Percentiles rank a stretch among this genome's conserved stretches.
These are phyloP conservation scores for Tetrapisispora namnaoensis DNA, from an alignment of 805 yeast species.

Conservation along the genomic window DNA sequence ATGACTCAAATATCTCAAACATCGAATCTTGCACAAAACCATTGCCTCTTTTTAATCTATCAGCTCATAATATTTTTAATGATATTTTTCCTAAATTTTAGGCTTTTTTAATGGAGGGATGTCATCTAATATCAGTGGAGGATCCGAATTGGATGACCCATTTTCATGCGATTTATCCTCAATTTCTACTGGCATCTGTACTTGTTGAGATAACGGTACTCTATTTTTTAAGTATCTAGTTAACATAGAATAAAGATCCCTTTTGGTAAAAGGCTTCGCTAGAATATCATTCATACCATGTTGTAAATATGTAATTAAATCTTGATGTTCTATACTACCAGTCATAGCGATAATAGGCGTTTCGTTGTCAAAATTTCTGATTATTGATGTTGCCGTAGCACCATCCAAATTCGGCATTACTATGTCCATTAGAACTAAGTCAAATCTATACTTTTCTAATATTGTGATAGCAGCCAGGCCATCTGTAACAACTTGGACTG, in stretches of 20 bases:
- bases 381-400: slow-evolving; percentile 82
- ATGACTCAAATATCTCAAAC: neutral
- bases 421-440: slow-evolving; percentile 75
- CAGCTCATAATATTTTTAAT: neutral
- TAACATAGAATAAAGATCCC: slow-evolving; percentile 68
- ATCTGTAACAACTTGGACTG: slow-evolving; percentile 86
- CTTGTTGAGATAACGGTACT: slow-evolving; percentile 29
- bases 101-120: slow-evolving; percentile 2
- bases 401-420: slow-evolving; percentile 87
- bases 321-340: slow-evolving; percentile 76
- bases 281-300: slow-evolving; percentile 90
- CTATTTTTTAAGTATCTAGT: slow-evolving; percentile 58
- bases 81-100: neutral
- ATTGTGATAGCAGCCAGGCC: slow-evolving; percentile 81
- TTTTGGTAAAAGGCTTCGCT: slow-evolving; percentile 89
- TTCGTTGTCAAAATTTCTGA: slow-evolving; percentile 69
- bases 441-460: slow-evolving; percentile 61
- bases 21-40: neutral
- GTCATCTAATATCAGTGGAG: neutral
- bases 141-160: neutral
- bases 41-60: neutral
- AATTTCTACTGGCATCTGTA: neutral
- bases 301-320: slow-evolving; percentile 65
- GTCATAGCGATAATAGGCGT: slow-evolving; percentile 95
- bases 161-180: neutral